Base-by-base conservation (phyloP, 2,329 filamentous ascomycete genomes). In the Fusarium acutatum region DNA sequence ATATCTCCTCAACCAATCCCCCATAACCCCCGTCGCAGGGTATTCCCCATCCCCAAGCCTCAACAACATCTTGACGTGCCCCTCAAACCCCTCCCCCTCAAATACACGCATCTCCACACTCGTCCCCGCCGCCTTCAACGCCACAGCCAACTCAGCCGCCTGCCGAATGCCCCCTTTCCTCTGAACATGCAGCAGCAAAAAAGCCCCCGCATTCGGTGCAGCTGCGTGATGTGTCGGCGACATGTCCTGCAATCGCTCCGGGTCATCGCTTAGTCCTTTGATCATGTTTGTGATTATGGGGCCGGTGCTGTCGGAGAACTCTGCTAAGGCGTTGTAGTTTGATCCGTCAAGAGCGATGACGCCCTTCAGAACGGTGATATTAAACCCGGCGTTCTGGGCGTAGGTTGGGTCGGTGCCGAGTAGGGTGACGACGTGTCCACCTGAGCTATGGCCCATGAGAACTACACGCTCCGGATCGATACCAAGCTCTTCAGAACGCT, bases 401-500 rank as follows among this genome's bases (percentile, higher is more conserved):
- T 67, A 67, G n/a, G 8, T 53, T 18, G 64, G 14, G 6, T 67
- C 64, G 4, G 64, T 67, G 1, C 63, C 64, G 1, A 67, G 12
- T 3, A 67, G 14, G 4, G 53, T 67, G 0, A 37, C 63, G 1
- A 67, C 63, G 18, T 67, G 64, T 11, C 24, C 63, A 2, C 64
- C 64, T 18, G 64, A 67, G 22, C 64, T 67, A 18, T 67, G 64
- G 1, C 64, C 64, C 64, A 67, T 67, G 4, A 67, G 28, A 4
- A 61, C 18, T 1, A 67, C 12, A 1, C 28, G 13, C 1, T 22
- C 15, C 7, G 44, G 4, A 17, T 67, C 63, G 0, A 67, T n/a
- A 0, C 5, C 4, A 1, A 61, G 38, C 0, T 10, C 9, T 3
- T 14, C 2, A 4, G 22, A 20, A 14, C 61, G 38, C 1, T 37